Base-by-base conservation (phyloP, 129 eudicot species). In the Artemisia tridentata region DNA sequence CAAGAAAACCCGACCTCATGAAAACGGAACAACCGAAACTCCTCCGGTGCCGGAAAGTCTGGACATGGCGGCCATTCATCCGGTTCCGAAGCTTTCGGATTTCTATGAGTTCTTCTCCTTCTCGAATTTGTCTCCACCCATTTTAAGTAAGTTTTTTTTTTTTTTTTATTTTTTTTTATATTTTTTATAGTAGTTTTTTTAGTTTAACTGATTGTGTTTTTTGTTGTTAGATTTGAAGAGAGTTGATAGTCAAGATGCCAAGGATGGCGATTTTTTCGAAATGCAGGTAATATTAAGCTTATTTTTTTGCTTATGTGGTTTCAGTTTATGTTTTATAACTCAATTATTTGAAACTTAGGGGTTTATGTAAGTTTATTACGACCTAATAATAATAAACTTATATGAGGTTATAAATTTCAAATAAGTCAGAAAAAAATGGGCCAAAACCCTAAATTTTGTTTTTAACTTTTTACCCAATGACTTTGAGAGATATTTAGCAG, bases 41-140 rank as follows among this genome's bases (percentile, higher is more conserved):
- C 73, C 95, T 87, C 80, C 88, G 81, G 78, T 79, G 19, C 68
- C 88, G 31, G 87, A 79, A 29, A 82, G 82, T 48, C 80, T 88
- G 47, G 97, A 90, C 58, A 95, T 95, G 99, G 97, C 86, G 64
- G 95, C 96, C 43, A 88, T 95, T 79, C 97, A 95, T 23, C 97
- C 97, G 63, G 82, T 88, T 72, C 99, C 99, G 29, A 95, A 90
- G 76, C 91, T 95, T 17, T 86, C 99, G 27, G 95, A 95, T 58
- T 95, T 95, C 65, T 88, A 90, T 63, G 99, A 95, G 11, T 95
- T 95, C 79, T 95, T 95, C 91, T 80, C 91, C 6, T 84, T 90
- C 81, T 79, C 99, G 18, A 85, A 90, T 71, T 84, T 95, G 63
- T 65, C 99, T 82, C 89, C 97, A 3, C 99, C 99, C 14, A 81